phyloP scores from a whole-genome alignment of 139 green algal genomes.

The Desmodesmus armatus region DNA sequence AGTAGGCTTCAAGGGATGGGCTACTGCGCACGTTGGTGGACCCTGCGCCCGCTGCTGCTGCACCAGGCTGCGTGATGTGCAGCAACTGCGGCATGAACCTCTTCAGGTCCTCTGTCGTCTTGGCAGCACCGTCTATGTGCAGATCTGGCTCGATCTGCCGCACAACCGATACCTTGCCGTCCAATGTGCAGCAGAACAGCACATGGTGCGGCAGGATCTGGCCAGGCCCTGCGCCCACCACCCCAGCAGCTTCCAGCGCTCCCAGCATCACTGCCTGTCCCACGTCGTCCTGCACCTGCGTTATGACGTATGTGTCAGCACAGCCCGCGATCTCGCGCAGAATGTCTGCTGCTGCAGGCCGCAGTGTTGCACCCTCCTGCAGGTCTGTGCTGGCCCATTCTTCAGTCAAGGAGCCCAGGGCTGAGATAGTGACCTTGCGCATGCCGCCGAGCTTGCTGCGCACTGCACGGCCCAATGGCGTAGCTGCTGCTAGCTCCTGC shows the following conservation, averaged over 20 bases:
- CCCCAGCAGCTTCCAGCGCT: conserved; percentile 63
- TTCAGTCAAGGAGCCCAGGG: conserved; percentile 74
- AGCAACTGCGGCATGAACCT: conserved; percentile 77
- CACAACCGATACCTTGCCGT: conserved; percentile 85
- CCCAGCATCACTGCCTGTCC: conserved; percentile 64
- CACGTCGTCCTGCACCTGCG: conserved; percentile 69
- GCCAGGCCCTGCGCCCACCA: conserved; percentile 43
- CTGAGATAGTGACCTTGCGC: conserved; percentile 71
- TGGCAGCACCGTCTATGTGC: conserved; percentile 75
- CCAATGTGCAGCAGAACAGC: conserved; percentile 83
- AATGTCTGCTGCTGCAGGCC: conserved; percentile 53
- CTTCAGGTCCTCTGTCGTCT: conserved; percentile 74
- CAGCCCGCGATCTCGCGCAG: conserved; percentile 58
- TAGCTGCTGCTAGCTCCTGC: background rate
- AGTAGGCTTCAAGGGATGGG: conserved; percentile 43
- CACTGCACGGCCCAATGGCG: conserved; percentile 48
- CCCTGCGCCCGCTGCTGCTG: background rate
- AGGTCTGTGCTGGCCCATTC: conserved; percentile 63
- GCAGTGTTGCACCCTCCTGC: conserved; percentile 68
- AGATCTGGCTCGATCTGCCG: conserved; percentile 86
- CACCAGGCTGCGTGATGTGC: conserved; percentile 51
- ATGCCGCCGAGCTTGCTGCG: conserved; percentile 64
- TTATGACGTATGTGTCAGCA: conserved; percentile 51
- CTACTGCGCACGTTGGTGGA: conserved; percentile 39
- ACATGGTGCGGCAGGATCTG: conserved; percentile 63